A percentile compares a stretch with the other conserved stretches of the same genome.
These are phyloP conservation scores for Rutidosis leptorrhynchoides DNA, from an alignment of 129 eudicot genomes.

Conservation along the genomic window DNA sequence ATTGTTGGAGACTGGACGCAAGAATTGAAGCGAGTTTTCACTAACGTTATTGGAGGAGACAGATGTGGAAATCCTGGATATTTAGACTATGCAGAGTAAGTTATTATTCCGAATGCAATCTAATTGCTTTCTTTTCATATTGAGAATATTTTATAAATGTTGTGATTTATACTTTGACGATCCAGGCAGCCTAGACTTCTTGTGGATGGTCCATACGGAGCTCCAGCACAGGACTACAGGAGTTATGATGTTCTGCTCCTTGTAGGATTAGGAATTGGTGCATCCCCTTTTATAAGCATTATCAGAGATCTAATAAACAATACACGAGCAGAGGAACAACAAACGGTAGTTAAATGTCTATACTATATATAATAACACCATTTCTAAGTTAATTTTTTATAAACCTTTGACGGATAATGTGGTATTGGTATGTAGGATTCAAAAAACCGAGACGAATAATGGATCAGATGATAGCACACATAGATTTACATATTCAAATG, in stretches of 20 bases:
- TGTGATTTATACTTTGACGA: too few species aligned
- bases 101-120: too few species aligned
- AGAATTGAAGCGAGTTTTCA: constrained; percentile 74
- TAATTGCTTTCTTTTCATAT: too few species aligned
- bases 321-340: constrained; percentile 56
- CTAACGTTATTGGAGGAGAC: constrained; percentile 52
- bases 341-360: too few species aligned
- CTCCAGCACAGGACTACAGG: constrained; percentile 97
- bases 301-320: constrained; percentile 78
- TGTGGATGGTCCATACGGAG: constrained; percentile 96
- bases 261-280: constrained; percentile 97
- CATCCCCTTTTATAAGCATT: constrained; percentile 95
- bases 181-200: constrained; percentile 72
- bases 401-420: too few species aligned
- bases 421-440: constrained; percentile 60
- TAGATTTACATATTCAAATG: too few species aligned
- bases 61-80: too few species aligned
- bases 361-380: too few species aligned
- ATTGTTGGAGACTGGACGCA: constrained; percentile 97
- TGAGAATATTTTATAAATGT: too few species aligned
- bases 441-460: constrained; percentile 67
- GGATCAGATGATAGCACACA: constrained; percentile 72
- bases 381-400: too few species aligned
- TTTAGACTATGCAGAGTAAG: too few species aligned
- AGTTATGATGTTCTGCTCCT: constrained; percentile 91